Evolutionary conservation across 768 basidiomycete species (phyloP), one percentile per base, ranked within the genome.

Genomic region (Scleroderma citrinum): DNA sequence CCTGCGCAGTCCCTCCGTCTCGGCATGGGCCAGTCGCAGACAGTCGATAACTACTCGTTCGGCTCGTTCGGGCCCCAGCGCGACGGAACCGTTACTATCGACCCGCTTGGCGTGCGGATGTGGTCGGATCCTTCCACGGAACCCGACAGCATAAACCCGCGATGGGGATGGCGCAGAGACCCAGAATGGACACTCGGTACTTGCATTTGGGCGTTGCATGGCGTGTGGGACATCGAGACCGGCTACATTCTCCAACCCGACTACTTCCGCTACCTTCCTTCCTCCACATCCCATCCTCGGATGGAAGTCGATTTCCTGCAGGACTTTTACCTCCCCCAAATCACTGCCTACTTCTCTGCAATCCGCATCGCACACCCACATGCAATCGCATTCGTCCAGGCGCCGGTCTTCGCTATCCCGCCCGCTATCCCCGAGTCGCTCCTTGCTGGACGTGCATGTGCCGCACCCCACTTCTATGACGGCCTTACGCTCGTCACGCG

Each of bases 391-490:
- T 95, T 98, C 61, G 72, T 95, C 40, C 90, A 94, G 51, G 88
- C 92, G 0, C 90, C 94, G 6, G 92, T 98, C 1, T 97, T 97
- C 61, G 83, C 81, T 0, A 68, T 71, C 2, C 95, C 94, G 0
- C 92, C 93, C 0, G 57, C 65, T 20, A 63, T 82, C 1, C 75
- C 77, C 7, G 75, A 77, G 20, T 75, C 77, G 8, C 66, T 83
- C 13, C 66, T 82, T 16, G 75, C 78, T 13, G 83, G 93, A 2
- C 81, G 85, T 2, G 83, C 77, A 24, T 80, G 71, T 29, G 85
- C 89, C 55, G 83, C 87, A 4, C 75, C 83, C 0, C 95, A 98
- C 64, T 98, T 92, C 65, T 98, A 97, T 60, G 94, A 98, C 57
- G 94, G 94, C 1, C 71, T 97, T 35, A 98, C 95, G 0, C 78